Evolutionary conservation across 148 eudicot species (phyloP).

Genomic region (Rhododendron vialii): DNA sequence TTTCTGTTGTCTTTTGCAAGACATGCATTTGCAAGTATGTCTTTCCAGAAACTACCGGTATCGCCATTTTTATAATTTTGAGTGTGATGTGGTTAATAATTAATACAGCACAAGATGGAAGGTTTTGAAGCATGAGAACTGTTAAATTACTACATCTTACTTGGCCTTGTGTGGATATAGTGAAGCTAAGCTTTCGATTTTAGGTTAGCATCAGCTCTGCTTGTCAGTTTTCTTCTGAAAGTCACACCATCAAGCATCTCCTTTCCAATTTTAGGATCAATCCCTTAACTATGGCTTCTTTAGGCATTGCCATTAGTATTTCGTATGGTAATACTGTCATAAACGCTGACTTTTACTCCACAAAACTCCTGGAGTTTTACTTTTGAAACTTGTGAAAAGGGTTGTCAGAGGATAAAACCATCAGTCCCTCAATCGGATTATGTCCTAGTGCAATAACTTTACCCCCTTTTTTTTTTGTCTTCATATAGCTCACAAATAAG

Average conservation of each 20-base stretch:
- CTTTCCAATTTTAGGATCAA: not conserved
- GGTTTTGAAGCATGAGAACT: constrained; percentile 1
- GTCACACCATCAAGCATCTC: not conserved
- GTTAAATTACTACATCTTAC: not conserved
- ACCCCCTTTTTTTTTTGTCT: not conserved
- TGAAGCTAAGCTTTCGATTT: not conserved
- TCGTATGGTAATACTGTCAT: not conserved
- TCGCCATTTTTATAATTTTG: not conserved
- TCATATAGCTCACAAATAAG: not conserved
- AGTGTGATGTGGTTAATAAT: not conserved
- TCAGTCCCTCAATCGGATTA: not conserved
- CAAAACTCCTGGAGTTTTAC: not conserved
- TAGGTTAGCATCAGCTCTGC: not conserved
- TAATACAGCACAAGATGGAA: not conserved
- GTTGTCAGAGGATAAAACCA: not conserved
- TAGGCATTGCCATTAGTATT: not conserved
- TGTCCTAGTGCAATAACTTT: not conserved
- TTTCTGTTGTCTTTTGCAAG: not conserved
- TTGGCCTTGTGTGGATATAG: not conserved
- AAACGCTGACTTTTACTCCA: not conserved
- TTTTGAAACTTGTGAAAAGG: not conserved
- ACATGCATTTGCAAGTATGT: not conserved
- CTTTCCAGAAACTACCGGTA: not conserved
- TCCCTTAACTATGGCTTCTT: not conserved
- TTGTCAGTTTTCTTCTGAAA: constrained; percentile 3